phyloP scores from a whole-genome alignment of 345 rosid genomes.

The Eucalyptus cloeziana region DNA sequence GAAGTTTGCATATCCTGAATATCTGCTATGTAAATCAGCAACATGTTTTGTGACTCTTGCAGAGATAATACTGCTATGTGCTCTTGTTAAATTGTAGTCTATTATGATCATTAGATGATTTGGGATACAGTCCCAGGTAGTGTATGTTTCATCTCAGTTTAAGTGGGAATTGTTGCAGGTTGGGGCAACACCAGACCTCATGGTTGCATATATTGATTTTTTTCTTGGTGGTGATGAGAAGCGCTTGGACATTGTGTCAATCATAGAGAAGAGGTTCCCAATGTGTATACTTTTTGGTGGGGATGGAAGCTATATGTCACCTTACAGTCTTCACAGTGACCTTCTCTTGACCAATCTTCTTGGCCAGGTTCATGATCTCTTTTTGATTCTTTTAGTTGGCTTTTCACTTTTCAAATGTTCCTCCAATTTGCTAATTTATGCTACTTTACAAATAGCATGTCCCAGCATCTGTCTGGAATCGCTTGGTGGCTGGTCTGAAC shows the following conservation, averaged over 20 bases:
- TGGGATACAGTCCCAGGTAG: neutral
- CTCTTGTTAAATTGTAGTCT: neutral
- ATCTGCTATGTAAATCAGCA: neutral
- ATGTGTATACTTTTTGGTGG: conserved; percentile 98
- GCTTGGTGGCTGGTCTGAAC: conserved; percentile 90
- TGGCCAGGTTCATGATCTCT: conserved; percentile 56
- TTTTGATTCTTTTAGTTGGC: neutral
- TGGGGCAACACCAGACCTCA: conserved; percentile 91
- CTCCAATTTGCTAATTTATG: neutral
- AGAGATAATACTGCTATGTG: neutral
- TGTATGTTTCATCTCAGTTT: neutral
- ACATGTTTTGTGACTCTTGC: neutral
- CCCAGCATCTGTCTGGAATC: conserved; percentile 89
- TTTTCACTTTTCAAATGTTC: neutral
- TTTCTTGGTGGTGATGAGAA: conserved; percentile 99
- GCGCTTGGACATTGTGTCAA: conserved; percentile 83
- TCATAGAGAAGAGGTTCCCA: conserved; percentile 82
- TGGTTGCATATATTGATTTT: conserved; percentile 91
- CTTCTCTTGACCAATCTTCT: conserved; percentile 72
- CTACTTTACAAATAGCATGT: conserved; percentile 42
- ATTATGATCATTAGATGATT: neutral
- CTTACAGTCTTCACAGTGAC: conserved; percentile 78
- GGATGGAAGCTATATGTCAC: conserved; percentile 97
- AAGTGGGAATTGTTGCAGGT: conserved; percentile 40
- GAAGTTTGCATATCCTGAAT: neutral